Evolutionary conservation across 2,329 filamentous ascomycete species (phyloP).

Genomic region (Nigrospora oryzae): DNA sequence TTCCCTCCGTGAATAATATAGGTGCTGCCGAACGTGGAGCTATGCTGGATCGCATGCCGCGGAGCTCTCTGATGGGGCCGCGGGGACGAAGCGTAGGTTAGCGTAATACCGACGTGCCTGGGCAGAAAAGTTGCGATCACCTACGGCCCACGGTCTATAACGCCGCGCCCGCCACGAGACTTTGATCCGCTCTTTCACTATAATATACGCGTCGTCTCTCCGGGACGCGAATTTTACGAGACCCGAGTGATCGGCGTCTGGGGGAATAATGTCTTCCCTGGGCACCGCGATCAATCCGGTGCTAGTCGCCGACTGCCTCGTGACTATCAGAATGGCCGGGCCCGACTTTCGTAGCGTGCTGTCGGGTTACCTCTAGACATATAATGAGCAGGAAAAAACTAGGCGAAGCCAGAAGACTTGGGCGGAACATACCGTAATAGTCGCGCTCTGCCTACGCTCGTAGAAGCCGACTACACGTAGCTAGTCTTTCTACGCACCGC

Average conservation of each 20-base stretch:
- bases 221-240: constrained; percentile 12
- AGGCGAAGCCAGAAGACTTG: background rate
- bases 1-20: too few relatives aligned
- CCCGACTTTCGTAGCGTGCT: constrained; percentile 8
- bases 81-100: too few relatives aligned
- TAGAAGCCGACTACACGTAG: constrained; percentile 11
- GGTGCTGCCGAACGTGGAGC: too few relatives aligned
- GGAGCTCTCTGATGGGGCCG: too few relatives aligned
- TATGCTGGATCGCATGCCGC: too few relatives aligned
- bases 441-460: constrained; percentile 9
- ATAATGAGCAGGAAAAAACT: background rate
- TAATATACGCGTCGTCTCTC: constrained; percentile 1
- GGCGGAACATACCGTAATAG: constrained; percentile 7
- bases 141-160: background rate
- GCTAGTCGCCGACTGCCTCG: constrained; percentile 13
- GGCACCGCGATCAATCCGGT: constrained; percentile 8
- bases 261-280: constrained; percentile 11
- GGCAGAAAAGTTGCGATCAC: background rate
- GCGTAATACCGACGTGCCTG: too few relatives aligned
- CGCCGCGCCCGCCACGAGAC: background rate
- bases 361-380: background rate
- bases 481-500: too few relatives aligned
- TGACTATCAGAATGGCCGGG: constrained; percentile 10
- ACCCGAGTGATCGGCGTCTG: constrained; percentile 13
- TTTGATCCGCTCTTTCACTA: constrained; percentile 2